Percentiles rank a stretch among this genome's conserved stretches.
phyloP scores from a whole-genome alignment of 805 yeast genomes.

The Lipomyces orientalis region DNA sequence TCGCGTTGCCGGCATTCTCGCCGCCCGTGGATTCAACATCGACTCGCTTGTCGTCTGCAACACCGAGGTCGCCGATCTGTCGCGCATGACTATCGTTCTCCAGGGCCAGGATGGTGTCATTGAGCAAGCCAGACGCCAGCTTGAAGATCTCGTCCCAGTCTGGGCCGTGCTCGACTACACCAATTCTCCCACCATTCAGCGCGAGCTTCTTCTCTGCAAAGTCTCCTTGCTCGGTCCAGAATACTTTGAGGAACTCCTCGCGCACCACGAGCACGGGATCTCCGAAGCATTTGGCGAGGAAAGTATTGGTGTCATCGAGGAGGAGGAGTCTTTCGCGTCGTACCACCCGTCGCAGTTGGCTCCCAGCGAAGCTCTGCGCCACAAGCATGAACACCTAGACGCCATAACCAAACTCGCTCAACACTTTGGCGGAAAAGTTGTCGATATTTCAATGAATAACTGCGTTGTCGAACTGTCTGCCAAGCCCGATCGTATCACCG shows the following conservation, averaged over 20 bases:
- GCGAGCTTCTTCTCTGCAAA: slow-evolving; percentile 91
- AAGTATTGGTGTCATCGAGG: slow-evolving; percentile 41
- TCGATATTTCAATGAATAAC: slow-evolving; percentile 90
- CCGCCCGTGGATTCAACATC: slow-evolving; percentile 98
- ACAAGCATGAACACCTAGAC: slow-evolving; percentile 86
- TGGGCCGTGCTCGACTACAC: slow-evolving; percentile 97
- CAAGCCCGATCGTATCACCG: slow-evolving; percentile 85
- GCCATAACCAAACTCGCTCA: slow-evolving; percentile 79
- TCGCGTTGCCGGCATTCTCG: slow-evolving; percentile 90
- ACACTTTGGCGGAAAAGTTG: slow-evolving; percentile 91
- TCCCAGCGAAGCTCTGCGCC: slow-evolving; percentile 90
- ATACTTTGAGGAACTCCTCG: slow-evolving; percentile 91
- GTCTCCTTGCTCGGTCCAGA: slow-evolving; percentile 96
- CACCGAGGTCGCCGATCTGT: slow-evolving; percentile 93
- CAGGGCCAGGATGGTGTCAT: slow-evolving; percentile 95
- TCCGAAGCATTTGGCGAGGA: slow-evolving; percentile 43
- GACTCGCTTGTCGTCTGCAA: slow-evolving; percentile 96
- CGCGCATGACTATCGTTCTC: slow-evolving; percentile 95
- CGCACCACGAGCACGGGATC: slow-evolving; percentile 66
- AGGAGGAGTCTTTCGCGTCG: slow-evolving; percentile 15
- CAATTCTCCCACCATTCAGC: slow-evolving; percentile 82
- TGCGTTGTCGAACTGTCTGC: slow-evolving; percentile 94
- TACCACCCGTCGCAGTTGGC: slow-evolving; percentile 90
- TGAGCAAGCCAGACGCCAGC: slow-evolving; percentile 97
- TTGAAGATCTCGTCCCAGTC: slow-evolving; percentile 97